Conservation (phyloP, 345 rosid species). For the sweet orange (Citrus sinensis) region DVS_A1.0 CM039163.1:11472001-11472500, state of each 20-base stretch:
- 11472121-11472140: not conserved
- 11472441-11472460: not conserved
- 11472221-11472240: not conserved
- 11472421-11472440: not conserved
- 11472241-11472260: not conserved
- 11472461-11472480: not conserved
- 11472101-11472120: not conserved
- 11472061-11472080: not conserved
- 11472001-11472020: not conserved
- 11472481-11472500: not conserved
- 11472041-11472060: fast-evolving
- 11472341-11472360: not conserved
- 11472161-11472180: not conserved
- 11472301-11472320: not conserved
- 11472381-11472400: not conserved
- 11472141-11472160: not conserved
- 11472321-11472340: not conserved
- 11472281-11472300: not conserved
- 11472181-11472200: not conserved
- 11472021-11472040: not conserved
- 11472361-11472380: not conserved
- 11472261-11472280: not conserved
- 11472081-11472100: not conserved
- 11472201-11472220: not conserved
- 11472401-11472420: not conserved